Conservation (phyloP, 345 rosid genomes). For the Barbarea vulgaris region DNA sequence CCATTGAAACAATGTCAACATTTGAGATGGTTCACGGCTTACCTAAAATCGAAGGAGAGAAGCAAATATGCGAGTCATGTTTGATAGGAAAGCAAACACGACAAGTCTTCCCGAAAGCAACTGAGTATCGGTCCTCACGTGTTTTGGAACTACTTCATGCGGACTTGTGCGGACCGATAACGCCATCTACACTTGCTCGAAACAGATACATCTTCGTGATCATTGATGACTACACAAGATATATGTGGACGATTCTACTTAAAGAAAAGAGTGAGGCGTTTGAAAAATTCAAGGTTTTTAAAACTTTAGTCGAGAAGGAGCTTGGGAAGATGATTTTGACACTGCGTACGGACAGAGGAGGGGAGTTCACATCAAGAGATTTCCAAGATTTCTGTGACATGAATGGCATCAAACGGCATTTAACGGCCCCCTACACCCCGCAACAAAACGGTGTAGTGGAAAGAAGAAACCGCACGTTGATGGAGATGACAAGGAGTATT, state of each 20-base stretch:
- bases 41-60: too few relatives aligned
- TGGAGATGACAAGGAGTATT: neutral
- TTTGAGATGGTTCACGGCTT: neutral
- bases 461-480: neutral
- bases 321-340: neutral
- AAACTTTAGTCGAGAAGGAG: neutral
- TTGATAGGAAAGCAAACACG: too few relatives aligned
- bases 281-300: neutral
- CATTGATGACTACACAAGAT: neutral
- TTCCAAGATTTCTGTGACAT: neutral
- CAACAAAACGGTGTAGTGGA: neutral
- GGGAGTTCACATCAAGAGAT: neutral
- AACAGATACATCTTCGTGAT: neutral
- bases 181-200: neutral
- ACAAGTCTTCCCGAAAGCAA: neutral
- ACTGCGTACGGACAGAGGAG: neutral
- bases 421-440: neutral
- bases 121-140: neutral
- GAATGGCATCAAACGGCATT: neutral
- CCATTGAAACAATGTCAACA: neutral
- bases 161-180: neutral
- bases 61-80: too few relatives aligned
- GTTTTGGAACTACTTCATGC: neutral
- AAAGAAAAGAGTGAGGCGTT: neutral
- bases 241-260: neutral